phyloP scores from a whole-genome alignment of 2,329 filamentous ascomycete species.

The Metarhizium humberi region DNA sequence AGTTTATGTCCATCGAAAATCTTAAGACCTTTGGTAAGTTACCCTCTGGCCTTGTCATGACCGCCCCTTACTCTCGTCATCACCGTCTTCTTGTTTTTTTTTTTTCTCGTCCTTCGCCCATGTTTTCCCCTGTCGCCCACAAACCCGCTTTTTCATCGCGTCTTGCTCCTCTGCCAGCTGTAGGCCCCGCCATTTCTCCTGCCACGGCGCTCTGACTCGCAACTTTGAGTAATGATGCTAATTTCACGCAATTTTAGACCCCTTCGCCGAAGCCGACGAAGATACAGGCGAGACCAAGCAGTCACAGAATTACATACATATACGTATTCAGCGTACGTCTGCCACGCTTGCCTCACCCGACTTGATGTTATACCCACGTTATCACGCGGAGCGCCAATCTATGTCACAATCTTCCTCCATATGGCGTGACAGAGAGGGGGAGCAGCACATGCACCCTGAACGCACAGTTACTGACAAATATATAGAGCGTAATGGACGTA shows the following conservation, averaged over 20 bases:
- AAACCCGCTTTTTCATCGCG: not conserved
- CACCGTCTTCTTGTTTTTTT: too few relatives aligned
- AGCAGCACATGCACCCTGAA: not conserved
- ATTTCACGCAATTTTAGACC: slow-evolving; percentile 51
- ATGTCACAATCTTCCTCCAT: not conserved
- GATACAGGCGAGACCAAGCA: slow-evolving; percentile 92
- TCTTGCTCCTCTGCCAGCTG: not conserved
- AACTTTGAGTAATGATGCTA: not conserved
- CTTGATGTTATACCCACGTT: not conserved
- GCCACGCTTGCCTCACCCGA: not conserved
- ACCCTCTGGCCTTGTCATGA: not conserved
- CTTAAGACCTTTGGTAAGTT: slow-evolving; percentile 84
- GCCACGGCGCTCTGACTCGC: not conserved
- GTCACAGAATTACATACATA: slow-evolving; percentile 97
- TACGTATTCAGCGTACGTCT: slow-evolving; percentile 93
- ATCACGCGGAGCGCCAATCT: not conserved
- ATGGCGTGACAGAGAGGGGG: slow-evolving; percentile 3
- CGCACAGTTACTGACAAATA: slow-evolving; percentile 27
- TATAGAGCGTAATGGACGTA: slow-evolving; percentile 98
- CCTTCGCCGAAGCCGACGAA: slow-evolving; percentile 99
- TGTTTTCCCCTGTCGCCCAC: not conserved
- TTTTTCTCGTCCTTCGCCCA: not conserved
- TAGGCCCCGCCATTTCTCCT: not conserved
- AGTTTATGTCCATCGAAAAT: slow-evolving; percentile 99
- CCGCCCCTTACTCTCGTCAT: not conserved